phyloP scores from a whole-genome alignment of 2,329 filamentous ascomycete species.

The Ascochyta lentis region DNA sequence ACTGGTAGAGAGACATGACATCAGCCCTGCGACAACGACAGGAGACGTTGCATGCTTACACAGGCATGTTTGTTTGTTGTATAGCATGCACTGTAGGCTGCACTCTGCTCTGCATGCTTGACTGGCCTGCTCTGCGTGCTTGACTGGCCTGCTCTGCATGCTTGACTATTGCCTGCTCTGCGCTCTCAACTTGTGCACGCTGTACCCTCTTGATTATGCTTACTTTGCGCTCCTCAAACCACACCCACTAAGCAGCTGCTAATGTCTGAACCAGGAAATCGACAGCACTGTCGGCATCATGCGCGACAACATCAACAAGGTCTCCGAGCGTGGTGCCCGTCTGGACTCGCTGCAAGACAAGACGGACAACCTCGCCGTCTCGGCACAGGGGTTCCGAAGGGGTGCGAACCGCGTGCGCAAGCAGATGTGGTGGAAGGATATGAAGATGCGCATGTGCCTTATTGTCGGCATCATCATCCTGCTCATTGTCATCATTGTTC shows the following conservation, averaged over 20 bases:
- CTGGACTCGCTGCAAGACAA: constrained; percentile 91
- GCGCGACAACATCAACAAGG: constrained; percentile 97
- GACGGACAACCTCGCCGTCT: constrained; percentile 89
- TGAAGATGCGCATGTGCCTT: constrained; percentile 99
- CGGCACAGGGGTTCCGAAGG: constrained; percentile 92
- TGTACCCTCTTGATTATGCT: no score
- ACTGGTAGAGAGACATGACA: constrained; percentile 20
- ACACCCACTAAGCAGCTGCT: constrained; percentile 2
- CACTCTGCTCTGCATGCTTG: background rate
- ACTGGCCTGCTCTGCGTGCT: background rate
- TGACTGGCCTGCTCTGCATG: no score
- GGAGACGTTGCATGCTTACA: background rate
- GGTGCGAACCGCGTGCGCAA: constrained; percentile 92
- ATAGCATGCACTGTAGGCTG: no score
- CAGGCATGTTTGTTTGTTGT: background rate
- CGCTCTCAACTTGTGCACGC: no score
- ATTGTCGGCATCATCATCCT: constrained; percentile 90
- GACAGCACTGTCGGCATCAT: constrained; percentile 94
- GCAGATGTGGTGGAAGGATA: constrained; percentile 99
- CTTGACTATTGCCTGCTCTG: no score
- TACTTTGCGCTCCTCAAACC: background rate
- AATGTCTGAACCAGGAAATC: constrained; percentile 76
- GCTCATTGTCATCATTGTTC: constrained; percentile 92
- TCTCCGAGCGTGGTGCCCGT: constrained; percentile 88
- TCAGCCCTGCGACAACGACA: constrained; percentile 15